A percentile compares a stretch with the other conserved stretches of the same genome.
Conservation (phyloP, 176 grass and related monocot genomes). For the Saccharum spontaneum region DNA sequence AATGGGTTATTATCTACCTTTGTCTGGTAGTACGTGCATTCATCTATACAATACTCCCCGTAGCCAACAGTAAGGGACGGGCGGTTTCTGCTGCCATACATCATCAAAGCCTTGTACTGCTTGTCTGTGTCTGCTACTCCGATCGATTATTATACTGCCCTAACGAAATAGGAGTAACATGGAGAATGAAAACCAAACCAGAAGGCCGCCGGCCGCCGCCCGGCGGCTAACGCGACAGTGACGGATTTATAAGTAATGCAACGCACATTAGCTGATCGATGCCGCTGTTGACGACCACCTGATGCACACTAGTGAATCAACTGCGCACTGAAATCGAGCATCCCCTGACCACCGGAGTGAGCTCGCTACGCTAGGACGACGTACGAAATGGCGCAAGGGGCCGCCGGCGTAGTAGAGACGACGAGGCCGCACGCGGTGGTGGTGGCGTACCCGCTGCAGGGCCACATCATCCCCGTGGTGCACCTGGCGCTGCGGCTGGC, state of each 20-base stretch:
- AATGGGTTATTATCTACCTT: not conserved
- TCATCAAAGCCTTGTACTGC: not conserved
- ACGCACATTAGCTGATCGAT: not conserved
- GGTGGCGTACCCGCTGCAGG: conserved; percentile 58
- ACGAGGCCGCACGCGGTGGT: conserved; percentile 54
- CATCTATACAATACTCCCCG: not conserved
- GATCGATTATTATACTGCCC: not conserved
- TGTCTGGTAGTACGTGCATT: not conserved
- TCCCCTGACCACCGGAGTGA: not conserved
- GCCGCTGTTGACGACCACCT: not conserved
- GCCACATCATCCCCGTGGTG: conserved; percentile 63
- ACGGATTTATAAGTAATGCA: not conserved
- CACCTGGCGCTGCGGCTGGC: conserved; percentile 55
- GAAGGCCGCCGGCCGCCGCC: not conserved
- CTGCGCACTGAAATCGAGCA: not conserved
- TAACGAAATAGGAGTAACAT: not conserved
- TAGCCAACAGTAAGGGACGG: not conserved
- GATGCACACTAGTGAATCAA: not conserved
- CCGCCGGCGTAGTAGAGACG: not conserved
- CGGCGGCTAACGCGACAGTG: not conserved
- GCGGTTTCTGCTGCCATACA: not conserved
- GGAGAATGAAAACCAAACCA: not conserved
- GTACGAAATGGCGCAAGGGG: not conserved
- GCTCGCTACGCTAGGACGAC: not conserved
- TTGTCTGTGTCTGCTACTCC: not conserved